Conservation (phyloP, 1,284 basidiomycete species). For the Rhodotorula sp. region DNA sequence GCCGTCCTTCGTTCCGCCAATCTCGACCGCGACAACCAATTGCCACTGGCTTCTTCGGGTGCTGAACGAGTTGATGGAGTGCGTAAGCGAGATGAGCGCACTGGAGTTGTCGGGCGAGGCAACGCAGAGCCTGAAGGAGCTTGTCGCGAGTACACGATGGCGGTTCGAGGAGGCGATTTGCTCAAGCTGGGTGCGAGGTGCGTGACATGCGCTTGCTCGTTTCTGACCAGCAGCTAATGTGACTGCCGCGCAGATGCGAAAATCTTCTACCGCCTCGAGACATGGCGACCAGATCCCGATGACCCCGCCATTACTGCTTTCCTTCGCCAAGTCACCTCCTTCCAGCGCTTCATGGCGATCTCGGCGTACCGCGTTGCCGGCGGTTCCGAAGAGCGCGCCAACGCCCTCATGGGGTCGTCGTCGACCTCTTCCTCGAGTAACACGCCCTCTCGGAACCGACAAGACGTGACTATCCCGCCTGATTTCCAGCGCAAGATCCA, state of each 20-base stretch:
- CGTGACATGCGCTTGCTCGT: slow-evolving; percentile 38
- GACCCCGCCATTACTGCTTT: slow-evolving; percentile 55
- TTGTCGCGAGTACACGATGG: slow-evolving; percentile 83
- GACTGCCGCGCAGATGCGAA: slow-evolving; percentile 66
- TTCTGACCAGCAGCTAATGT: background rate
- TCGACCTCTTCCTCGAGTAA: background rate
- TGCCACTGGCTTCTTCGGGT: slow-evolving; percentile 76
- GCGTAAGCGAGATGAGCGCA: slow-evolving; percentile 72
- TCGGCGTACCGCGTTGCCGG: slow-evolving; percentile 80
- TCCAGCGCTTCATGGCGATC: slow-evolving; percentile 78
- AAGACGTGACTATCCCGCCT: slow-evolving; percentile 41
- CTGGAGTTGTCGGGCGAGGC: slow-evolving; percentile 80
- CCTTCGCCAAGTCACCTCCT: slow-evolving; percentile 72
- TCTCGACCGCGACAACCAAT: slow-evolving; percentile 78
- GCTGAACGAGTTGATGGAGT: slow-evolving; percentile 79
- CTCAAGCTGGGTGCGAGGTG: slow-evolving; percentile 78
- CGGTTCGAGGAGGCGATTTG: slow-evolving; percentile 80
- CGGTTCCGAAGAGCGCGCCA: slow-evolving; percentile 59
- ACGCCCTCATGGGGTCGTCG: slow-evolving; percentile 24
- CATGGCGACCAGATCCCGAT: slow-evolving; percentile 67
- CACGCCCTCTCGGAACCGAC: background rate
- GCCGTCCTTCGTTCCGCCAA: slow-evolving; percentile 68
- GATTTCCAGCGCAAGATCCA: slow-evolving; percentile 65
- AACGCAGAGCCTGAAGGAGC: slow-evolving; percentile 63
- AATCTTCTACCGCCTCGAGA: slow-evolving; percentile 79